Conservation (phyloP, 2,329 filamentous ascomycete genomes). For the Rhynchosporium graminicola region DNA sequence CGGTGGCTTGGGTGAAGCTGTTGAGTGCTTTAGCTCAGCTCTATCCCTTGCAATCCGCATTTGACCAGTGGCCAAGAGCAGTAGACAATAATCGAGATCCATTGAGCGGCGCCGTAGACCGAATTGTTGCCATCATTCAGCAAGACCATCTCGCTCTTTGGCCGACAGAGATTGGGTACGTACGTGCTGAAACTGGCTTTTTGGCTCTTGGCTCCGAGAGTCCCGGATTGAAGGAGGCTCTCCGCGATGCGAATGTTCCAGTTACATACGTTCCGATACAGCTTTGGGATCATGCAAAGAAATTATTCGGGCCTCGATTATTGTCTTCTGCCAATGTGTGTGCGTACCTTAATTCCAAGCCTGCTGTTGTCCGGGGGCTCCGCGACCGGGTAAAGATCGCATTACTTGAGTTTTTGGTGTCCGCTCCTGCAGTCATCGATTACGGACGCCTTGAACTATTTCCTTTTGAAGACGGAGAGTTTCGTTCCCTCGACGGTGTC, state of each 20-base stretch:
- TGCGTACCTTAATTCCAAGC: conserved; percentile 19
- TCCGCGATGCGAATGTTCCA: conserved; percentile 31
- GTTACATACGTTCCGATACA: conserved; percentile 31
- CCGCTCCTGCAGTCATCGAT: conserved; percentile 15
- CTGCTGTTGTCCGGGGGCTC: conserved; percentile 13
- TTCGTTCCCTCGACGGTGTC: conserved; percentile 24
- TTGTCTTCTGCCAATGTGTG: conserved; percentile 25
- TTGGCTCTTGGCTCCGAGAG: conserved; percentile 22
- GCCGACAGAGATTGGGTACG: conserved; percentile 29
- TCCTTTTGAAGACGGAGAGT: conserved; percentile 32
- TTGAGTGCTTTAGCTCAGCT: conserved; percentile 22
- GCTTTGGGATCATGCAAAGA: conserved; percentile 15
- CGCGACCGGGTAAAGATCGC: conserved; percentile 20
- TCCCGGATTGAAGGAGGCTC: conserved; percentile 23
- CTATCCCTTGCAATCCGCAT: conserved; percentile 19
- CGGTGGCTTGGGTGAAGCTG: conserved; percentile 36
- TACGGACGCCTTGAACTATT: conserved; percentile 28
- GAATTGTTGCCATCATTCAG: conserved; percentile 27
- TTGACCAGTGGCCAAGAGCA: conserved; percentile 29
- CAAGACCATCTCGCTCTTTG: conserved; percentile 28
- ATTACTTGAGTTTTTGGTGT: conserved; percentile 30
- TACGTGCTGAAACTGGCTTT: conserved; percentile 20
- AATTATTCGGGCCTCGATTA: conserved; percentile 21
- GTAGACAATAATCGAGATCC: conserved; percentile 17
- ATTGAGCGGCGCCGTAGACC: conserved; percentile 22